A percentile compares a stretch with the other conserved stretches of the same genome.
Conservation (phyloP, 192 early-diverging fungal genomes). For the Backusella morwellensis region DNA sequence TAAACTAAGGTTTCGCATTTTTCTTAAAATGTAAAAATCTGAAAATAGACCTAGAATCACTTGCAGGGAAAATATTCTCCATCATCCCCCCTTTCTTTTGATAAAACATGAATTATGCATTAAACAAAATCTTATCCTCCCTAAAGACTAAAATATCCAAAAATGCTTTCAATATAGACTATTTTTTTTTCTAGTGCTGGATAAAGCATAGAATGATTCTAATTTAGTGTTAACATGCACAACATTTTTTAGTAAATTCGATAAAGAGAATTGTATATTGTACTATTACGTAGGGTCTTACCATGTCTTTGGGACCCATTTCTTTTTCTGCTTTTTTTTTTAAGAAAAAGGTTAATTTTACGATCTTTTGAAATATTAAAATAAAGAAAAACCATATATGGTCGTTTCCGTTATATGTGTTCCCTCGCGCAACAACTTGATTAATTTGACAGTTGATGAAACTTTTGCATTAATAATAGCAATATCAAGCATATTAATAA, state of each 20-base stretch:
- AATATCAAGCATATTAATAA: neutral
- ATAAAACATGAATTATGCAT: neutral
- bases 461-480: neutral
- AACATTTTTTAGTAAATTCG: neutral
- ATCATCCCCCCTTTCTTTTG: neutral
- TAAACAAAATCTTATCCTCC: neutral
- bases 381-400: neutral
- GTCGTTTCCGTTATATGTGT: neutral
- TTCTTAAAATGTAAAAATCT: constrained; percentile 3
- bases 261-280: neutral
- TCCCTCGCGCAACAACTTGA: neutral
- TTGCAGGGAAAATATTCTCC: neutral
- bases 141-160: neutral
- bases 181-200: neutral
- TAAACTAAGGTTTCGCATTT: neutral
- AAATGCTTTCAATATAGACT: neutral
- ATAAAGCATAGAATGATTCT: neutral
- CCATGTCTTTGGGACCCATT: neutral
- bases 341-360: neutral
- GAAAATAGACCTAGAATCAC: neutral
- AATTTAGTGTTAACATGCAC: neutral
- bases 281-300: neutral
- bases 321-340: neutral
- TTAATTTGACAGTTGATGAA: neutral
- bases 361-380: neutral